Evolutionary conservation across 1,284 basidiomycete species (phyloP).

Genomic region (Irpex sp.): DNA sequence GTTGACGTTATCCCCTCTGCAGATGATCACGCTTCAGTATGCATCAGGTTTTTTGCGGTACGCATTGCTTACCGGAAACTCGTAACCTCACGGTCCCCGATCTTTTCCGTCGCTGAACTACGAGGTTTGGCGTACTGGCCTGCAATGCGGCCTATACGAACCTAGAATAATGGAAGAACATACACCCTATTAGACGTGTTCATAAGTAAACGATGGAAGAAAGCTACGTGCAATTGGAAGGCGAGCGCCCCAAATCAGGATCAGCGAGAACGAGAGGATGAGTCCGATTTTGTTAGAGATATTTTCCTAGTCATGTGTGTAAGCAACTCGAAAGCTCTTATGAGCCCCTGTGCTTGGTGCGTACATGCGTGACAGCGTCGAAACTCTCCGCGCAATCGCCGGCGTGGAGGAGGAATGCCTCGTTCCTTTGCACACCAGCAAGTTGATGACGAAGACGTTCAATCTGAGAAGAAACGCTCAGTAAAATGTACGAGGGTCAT

Average conservation of each 20-base stretch:
- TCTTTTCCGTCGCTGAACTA: constrained; percentile 81
- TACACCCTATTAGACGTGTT: not conserved
- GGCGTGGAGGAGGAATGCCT: constrained; percentile 93
- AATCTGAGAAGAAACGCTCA: constrained; percentile 50
- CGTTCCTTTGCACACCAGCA: constrained; percentile 75
- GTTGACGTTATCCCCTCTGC: constrained; percentile 94
- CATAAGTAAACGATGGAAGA: not conserved
- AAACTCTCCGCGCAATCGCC: constrained; percentile 98
- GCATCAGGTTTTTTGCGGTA: not conserved
- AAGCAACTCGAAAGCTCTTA: no score
- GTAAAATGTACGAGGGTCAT: not conserved
- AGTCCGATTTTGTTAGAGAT: constrained; percentile 94
- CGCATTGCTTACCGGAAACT: constrained; percentile 67
- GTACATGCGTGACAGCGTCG: constrained; percentile 83
- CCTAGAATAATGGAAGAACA: constrained; percentile 33
- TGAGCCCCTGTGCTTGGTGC: constrained; percentile 19
- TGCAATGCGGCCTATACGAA: constrained; percentile 89
- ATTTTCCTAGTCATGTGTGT: constrained; percentile 58
- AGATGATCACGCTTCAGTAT: not conserved
- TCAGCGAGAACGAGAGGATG: constrained; percentile 92
- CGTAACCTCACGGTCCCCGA: constrained; percentile 65
- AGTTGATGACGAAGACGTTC: constrained; percentile 83
- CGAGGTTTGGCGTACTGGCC: constrained; percentile 97
- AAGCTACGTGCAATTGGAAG: constrained; percentile 70
- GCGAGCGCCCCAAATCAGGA: constrained; percentile 91